Base-by-base conservation (phyloP, 805 yeast genomes). In the Jamesozyma piceae region DNA sequence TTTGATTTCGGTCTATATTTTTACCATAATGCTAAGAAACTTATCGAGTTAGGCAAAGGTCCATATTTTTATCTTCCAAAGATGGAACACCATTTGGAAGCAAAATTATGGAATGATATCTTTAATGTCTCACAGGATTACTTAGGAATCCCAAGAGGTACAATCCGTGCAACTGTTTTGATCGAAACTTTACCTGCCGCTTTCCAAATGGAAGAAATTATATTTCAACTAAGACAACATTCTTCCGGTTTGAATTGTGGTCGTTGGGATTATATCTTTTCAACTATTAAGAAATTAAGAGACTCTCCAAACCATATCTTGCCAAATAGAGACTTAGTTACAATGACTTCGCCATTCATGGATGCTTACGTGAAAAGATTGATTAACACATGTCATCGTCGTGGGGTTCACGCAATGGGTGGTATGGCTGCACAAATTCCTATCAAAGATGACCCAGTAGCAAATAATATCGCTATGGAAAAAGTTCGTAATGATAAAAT, bases 391-490 rank as follows among this genome's bases (percentile, higher is more conserved):
- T 80, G 87, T 63, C 94, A 83, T 61, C 71, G 75, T 55, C 74
- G 90, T 66, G 82, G 80, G 48, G 90, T 82, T 35, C 89, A 82
- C 58, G 90, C 90, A 17, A 80, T 83, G 78, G 92, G 94, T 53
- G 94, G 94, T 53, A 83, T 83, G 94, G 90, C 92, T 50, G 90
- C 90, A 4, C 84, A 82, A 51, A 81, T 83, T 53, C 90, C 92
- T 49, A 82, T 82, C 65, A 82, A 82, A 63, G 71, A 75, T 49
- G 88, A 83, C 55, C 67, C 72, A 28, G 74, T 68, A 46, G 75
- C 78, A 48, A 82, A 83, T 65, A 68, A 69, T 37, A 65, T 68
- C 39, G 90, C 89, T 9, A 74, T 83, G 78, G 77, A 72, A 38
- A 81, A 80, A 51, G 92, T 83, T 42, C 73, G 75, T 50, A 75